Evolutionary conservation across 192 early-diverging fungal genomes (phyloP), one percentile per base, ranked within the genome.

Genomic region (Dimargaris cristalligena): DNA sequence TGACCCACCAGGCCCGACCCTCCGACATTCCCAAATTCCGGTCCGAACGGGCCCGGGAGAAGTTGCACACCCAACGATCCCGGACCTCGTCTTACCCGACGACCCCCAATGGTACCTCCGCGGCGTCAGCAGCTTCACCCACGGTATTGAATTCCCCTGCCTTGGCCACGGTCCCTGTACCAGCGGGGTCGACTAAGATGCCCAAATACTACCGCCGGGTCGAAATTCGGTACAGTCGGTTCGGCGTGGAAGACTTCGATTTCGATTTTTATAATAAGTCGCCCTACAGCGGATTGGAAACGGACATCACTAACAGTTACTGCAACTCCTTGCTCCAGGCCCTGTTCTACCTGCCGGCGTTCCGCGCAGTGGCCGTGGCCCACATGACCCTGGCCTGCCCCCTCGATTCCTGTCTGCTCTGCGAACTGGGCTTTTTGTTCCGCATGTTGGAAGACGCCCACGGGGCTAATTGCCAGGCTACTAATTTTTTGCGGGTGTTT

Each of bases 221-320:
- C 22, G 87, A 92, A 58, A 92, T 92, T 65, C 81, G 87, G 56
- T 91, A 91, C 70, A 87, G 84, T 67, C 78, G 84, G 59, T 98
- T 98, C 66, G 95, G 95, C 16, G 84, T 98, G 9, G 93, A 98
- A 59, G 95, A 98, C 73, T 98, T 96, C 75, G 95, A 99, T 66
- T 99, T 99, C 79, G 92, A 84, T 70, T 92, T 87, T 62, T 99
- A 92, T 70, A 99, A 99, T 74, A 68, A 81, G 58, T 94, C 92
- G 9, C 64, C 62, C 25, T 88, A 78, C 60, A 88, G 86, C 60
- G 95, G 95, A 3, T 71, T 99, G 30, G 95, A 99, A 61, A 92
- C 91, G 9, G 78, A 94, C 65, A 87, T 97, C 50, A 58, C 70
- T 52, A 94, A 99, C 60, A 81, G 86, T 0, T 95, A 97, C 65